Evolutionary conservation across 306 rosid genomes (phyloP).

Genomic region (Begonia loranthoides): DNA sequence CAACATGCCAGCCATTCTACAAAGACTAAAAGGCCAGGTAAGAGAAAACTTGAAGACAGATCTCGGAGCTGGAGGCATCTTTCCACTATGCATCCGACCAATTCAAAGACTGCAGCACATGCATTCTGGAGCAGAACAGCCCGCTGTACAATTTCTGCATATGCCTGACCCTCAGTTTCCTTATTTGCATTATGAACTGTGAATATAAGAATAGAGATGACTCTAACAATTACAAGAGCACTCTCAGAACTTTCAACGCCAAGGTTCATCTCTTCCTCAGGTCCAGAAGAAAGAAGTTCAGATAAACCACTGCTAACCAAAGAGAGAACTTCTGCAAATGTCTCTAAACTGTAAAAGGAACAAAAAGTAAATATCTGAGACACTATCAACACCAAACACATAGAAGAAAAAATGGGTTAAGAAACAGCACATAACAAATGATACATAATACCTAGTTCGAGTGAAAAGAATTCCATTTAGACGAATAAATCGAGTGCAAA

Average conservation of each 20-base stretch:
- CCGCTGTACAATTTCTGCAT: slow-evolving; percentile 83
- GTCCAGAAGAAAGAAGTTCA: slow-evolving; percentile 58
- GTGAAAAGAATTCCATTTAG: slow-evolving; percentile 90
- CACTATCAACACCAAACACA: slow-evolving; percentile 10
- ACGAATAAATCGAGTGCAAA: slow-evolving; percentile 69
- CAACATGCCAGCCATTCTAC: slow-evolving; percentile 89
- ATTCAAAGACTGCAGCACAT: slow-evolving; percentile 58
- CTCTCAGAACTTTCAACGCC: slow-evolving; percentile 54
- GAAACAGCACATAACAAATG: background rate
- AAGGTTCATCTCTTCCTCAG: slow-evolving; percentile 48
- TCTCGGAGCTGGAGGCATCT: slow-evolving; percentile 55
- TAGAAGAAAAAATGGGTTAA: background rate
- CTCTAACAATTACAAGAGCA: slow-evolving; percentile 56
- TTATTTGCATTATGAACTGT: slow-evolving; percentile 62
- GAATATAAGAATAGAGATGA: slow-evolving; percentile 60
- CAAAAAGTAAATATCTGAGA: no score
- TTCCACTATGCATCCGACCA: slow-evolving; percentile 71
- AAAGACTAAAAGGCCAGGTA: slow-evolving; percentile 80
- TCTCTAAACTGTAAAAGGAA: slow-evolving; percentile 54
- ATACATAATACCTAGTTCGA: slow-evolving; percentile 51
- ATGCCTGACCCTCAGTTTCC: slow-evolving; percentile 80
- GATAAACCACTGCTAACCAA: slow-evolving; percentile 38
- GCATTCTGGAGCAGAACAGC: slow-evolving; percentile 87
- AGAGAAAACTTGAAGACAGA: slow-evolving; percentile 57
- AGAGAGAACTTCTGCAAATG: slow-evolving; percentile 67